Conservation (phyloP, 352 stramenopile species). For the Pythium diclinum region DNA sequence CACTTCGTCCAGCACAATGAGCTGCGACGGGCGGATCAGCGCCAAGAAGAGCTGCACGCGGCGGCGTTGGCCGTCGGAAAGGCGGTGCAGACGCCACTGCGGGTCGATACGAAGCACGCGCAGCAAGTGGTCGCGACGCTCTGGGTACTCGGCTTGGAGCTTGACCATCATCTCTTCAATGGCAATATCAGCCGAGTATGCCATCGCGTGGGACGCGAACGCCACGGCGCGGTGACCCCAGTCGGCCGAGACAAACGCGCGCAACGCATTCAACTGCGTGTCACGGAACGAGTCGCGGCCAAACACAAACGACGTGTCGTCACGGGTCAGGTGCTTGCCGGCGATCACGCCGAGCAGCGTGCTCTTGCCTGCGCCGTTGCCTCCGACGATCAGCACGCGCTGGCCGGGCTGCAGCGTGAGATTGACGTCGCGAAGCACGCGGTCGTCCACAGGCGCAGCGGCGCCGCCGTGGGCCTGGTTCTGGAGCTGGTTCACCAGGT, state of each 20-base stretch:
- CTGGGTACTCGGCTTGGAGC: constrained; percentile 91
- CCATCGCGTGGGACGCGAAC: constrained; percentile 90
- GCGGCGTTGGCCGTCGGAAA: constrained; percentile 81
- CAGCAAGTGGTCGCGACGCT: constrained; percentile 92
- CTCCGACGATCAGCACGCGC: constrained; percentile 92
- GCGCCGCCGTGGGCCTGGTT: constrained; percentile 31
- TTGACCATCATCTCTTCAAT: constrained; percentile 97
- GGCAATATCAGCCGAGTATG: constrained; percentile 92
- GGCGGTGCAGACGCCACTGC: constrained; percentile 82
- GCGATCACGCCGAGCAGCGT: constrained; percentile 94
- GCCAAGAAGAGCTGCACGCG: constrained; percentile 96
- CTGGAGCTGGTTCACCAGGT: constrained; percentile 58
- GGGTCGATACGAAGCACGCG: constrained; percentile 95
- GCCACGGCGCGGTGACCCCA: constrained; percentile 96
- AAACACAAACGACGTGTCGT: constrained; percentile 78
- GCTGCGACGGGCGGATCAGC: constrained; percentile 94
- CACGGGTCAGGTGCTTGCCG: constrained; percentile 92
- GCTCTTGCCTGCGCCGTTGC: constrained; percentile 94
- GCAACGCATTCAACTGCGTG: constrained; percentile 91
- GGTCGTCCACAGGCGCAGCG: constrained; percentile 34
- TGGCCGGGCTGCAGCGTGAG: constrained; percentile 79
- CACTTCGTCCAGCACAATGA: constrained; percentile 98
- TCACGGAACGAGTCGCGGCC: constrained; percentile 95
- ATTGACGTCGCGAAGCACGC: constrained; percentile 86
- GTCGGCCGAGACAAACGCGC: constrained; percentile 94